These are phyloP conservation scores for Cyberlindnera subsufficiens DNA, from an alignment of 805 yeast species.

Conservation along the genomic window DNA sequence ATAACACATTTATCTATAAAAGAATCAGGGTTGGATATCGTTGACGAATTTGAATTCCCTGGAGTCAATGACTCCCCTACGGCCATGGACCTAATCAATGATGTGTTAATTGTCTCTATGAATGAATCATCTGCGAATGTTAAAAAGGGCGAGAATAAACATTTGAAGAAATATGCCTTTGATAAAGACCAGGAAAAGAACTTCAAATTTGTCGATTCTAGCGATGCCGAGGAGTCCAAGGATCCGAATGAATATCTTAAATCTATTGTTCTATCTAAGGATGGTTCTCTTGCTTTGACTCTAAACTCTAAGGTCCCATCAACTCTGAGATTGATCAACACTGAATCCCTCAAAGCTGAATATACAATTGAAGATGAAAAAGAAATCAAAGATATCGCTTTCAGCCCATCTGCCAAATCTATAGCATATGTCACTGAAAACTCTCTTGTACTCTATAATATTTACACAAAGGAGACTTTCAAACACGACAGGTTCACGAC, in stretches of 20 bases:
- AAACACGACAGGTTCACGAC: constrained; percentile 15
- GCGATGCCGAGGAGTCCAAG: constrained; percentile 45
- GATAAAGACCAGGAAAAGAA: constrained; percentile 34
- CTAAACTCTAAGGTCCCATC: constrained; percentile 60
- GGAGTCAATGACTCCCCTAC: constrained; percentile 84
- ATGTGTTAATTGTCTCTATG: constrained; percentile 61
- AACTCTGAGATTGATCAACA: constrained; percentile 57
- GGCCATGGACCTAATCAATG: constrained; percentile 53
- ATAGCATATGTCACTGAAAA: constrained; percentile 58
- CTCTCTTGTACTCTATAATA: constrained; percentile 27
- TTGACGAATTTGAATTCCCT: constrained; percentile 55
- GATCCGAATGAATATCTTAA: constrained; percentile 54
- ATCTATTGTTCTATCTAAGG: constrained; percentile 48
- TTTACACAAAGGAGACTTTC: constrained; percentile 8
- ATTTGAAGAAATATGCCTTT: constrained; percentile 54
- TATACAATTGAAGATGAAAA: constrained; percentile 45
- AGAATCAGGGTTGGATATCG: constrained; percentile 43
- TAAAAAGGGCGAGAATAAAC: constrained; percentile 58
- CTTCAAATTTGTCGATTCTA: constrained; percentile 54
- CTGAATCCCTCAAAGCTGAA: constrained; percentile 45
- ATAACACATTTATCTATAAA: constrained; percentile 55
- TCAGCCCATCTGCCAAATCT: constrained; percentile 61
- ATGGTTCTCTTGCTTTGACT: constrained; percentile 59
- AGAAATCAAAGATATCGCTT: constrained; percentile 57
- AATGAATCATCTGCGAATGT: constrained; percentile 61